Evolutionary conservation across 192 early-diverging fungal genomes (phyloP), one percentile per base, ranked within the genome.

Genomic region (Rhizophagus sp.): DNA sequence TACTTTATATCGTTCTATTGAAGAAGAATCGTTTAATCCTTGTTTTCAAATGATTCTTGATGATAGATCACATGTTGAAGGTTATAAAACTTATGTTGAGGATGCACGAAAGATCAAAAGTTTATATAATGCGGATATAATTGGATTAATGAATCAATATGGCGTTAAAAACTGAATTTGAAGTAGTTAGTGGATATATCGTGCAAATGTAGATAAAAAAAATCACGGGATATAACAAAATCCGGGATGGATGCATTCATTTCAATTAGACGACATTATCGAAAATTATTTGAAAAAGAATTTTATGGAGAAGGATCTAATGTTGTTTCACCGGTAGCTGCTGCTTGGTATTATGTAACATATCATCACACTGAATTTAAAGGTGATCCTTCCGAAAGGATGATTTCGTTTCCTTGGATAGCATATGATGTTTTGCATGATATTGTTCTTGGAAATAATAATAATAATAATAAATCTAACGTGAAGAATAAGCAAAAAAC

Each of bases 121-220:
- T 0, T 30, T 70, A 5, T 94, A 93, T 71, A 88, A 94, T 78
- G 73, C 79, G 24, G 86, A 88, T n/a, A 73, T 94, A 2, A 73
- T 57, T 0, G 84, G 88, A 1, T 61, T 92, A 13, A 91, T 93
- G 91, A 91, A 90, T 67, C 92, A 93, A 52, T 93, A 88, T 78
- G 89, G 90, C 11, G 82, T 93, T 25, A n/a, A 24, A 2, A 80
- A 85, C 83, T 61, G 84, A 84, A 49, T 75, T 78, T 44, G 85
- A 86, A 79, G 76, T 86, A 7, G 81, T 75, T 13, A 86, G 82
- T 33, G 85, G 85, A 15, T 86, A 79, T 52, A 82, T 86, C 17
- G 73, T 81, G 41, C 83, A 3, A 85, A 86, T 41, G 76, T 84
- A 15, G 87, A 87, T 4, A 87, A 83, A 71, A 90, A 61, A 78